Evolutionary conservation across 1,284 basidiomycete species (phyloP), one percentile per base, ranked within the genome.

Genomic region (Moesziomyces sp.): DNA sequence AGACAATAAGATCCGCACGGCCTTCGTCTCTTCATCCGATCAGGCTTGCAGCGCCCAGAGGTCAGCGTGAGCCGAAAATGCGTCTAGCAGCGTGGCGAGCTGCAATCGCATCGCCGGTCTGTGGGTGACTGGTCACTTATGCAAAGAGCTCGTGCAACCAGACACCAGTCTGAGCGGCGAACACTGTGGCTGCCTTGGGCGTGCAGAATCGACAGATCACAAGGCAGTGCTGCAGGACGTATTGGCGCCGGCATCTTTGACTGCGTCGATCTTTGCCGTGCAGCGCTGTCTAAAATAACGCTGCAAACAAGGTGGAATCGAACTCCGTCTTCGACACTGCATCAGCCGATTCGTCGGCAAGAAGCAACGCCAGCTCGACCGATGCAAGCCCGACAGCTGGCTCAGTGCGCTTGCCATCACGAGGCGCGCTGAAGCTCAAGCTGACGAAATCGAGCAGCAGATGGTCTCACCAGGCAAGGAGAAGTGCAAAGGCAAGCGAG

Each of bases 181-280:
- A 13, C 13, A 34, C 30, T 34, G 30, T 34, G 11, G 38, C 38
- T 6, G 11, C 16, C 14, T 4, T 18, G 3, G 18, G 16, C 38
- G 38, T 40, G 38, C 38, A 40, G 13, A 51, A 46, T 46, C 18
- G 56, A 51, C 43, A 46, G 46, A 58, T 58, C 48, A 58, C 43
- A 45, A 51, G 34, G 48, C 43, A 43, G 56, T 58, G 48, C 48
- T 46, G 35, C 21, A 55, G 46, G 30, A 21, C 52, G 5, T 7
- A 14, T 40, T 40, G 18, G 16, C 6, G 38, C 38, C 38, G 26
- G 26, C 26, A 28, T 28, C 26, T 6, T 28, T 28, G 26, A 28
- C 26, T 28, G 26, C 26, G 13, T 40, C 16, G 11, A 34, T 34
- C 13, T 13, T 18, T n/a, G 14, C 16, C 6, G 38, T 18, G 38